Percentiles rank a stretch among this genome's conserved stretches.
These are phyloP conservation scores for Amanita subjunquillea DNA, from an alignment of 768 basidiomycete species.

Conservation along the genomic window DNA sequence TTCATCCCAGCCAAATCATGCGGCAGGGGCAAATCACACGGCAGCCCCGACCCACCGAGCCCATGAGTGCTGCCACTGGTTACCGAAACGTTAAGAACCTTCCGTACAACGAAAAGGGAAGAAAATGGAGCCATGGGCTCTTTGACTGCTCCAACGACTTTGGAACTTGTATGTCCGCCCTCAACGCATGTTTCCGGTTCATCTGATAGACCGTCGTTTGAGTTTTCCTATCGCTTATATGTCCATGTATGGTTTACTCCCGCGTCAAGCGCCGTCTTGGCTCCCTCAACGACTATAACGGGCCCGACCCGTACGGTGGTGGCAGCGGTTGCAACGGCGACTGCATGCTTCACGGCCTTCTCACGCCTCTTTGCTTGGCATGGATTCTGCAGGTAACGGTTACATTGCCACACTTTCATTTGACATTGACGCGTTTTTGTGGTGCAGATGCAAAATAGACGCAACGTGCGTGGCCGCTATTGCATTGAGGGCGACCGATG, in stretches of 20 bases:
- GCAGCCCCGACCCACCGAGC: no score
- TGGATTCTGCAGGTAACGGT: slow-evolving; percentile 30
- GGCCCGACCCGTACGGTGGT: slow-evolving; percentile 26
- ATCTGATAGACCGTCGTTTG: background rate
- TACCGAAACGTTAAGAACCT: no score
- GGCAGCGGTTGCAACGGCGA: slow-evolving; percentile 20
- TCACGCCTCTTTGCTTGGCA: slow-evolving; percentile 19
- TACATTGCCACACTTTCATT: background rate
- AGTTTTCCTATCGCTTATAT: slow-evolving; percentile 28
- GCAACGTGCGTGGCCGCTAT: slow-evolving; percentile 30
- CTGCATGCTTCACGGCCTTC: slow-evolving; percentile 24
- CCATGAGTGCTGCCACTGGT: no score
- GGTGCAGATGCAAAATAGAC: slow-evolving; percentile 22
- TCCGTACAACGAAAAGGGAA: no score
- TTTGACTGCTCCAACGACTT: no score
- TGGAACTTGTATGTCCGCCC: background rate
- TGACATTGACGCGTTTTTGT: background rate
- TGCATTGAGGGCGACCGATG: slow-evolving; percentile 32
- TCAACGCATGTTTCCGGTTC: no score
- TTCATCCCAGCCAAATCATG: no score
- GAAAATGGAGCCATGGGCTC: no score
- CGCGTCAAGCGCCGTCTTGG: slow-evolving; percentile 30
- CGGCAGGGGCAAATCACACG: no score
- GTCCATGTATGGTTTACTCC: slow-evolving; percentile 31
- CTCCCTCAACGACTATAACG: slow-evolving; percentile 22